A percentile compares a stretch with the other conserved stretches of the same genome.
phyloP scores from a whole-genome alignment of 257 asterid genomes.

The Solanum chilense region DNA sequence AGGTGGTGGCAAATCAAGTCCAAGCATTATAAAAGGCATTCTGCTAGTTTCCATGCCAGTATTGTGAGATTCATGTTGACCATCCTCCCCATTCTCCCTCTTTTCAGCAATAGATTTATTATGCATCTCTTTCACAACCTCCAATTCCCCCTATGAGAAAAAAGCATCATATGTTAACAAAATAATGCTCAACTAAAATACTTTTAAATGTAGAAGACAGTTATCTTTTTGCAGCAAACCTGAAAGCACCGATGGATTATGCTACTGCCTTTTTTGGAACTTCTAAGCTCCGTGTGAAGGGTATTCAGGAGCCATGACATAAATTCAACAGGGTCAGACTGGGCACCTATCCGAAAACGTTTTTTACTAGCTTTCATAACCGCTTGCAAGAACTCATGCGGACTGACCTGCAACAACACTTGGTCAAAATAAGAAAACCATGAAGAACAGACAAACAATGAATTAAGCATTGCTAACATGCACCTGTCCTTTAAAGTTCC shows the following conservation, averaged over 20 bases:
- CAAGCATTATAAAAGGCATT: conserved; percentile 93
- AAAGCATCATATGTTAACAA: background rate
- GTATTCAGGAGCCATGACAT: conserved; percentile 95
- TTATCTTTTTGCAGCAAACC: conserved; percentile 26
- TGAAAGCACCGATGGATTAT: conserved; percentile 90
- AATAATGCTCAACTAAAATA: background rate
- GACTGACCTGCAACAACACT: conserved; percentile 73
- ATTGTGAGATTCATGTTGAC: conserved; percentile 23
- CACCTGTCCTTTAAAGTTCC: conserved; percentile 98
- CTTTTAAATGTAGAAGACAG: background rate
- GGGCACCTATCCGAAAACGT: conserved; percentile 74
- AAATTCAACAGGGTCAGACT: conserved; percentile 95
- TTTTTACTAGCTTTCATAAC: conserved; percentile 93
- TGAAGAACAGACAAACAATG: background rate
- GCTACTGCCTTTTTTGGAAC: conserved; percentile 57
- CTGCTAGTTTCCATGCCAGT: conserved; percentile 43
- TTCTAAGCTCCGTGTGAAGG: conserved; percentile 62
- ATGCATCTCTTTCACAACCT: conserved; percentile 72
- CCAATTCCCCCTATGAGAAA: conserved; percentile 77
- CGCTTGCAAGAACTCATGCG: conserved; percentile 94
- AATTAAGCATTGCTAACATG: background rate
- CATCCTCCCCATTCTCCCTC: conserved; percentile 32
- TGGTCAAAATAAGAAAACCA: conserved; percentile 3
- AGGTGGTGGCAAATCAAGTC: conserved; percentile 96
- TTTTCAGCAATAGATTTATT: conserved; percentile 26